A percentile compares a stretch with the other conserved stretches of the same genome.
Evolutionary conservation across 2,329 filamentous ascomycete species (phyloP).

Genomic region (Didymella pomorum): DNA sequence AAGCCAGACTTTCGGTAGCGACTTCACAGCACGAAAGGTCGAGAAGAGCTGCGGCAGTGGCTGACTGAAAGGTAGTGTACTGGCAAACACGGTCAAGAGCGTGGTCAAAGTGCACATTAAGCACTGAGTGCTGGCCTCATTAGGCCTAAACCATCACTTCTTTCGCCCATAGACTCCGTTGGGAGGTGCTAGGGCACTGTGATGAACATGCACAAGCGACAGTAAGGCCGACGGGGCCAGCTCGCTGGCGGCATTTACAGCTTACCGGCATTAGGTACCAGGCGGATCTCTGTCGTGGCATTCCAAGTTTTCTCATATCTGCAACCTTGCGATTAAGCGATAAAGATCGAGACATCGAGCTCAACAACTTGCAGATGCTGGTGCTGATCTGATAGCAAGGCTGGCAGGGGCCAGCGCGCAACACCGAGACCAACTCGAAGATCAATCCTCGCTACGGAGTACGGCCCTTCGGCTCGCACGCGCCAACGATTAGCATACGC

Average conservation of each 20-base stretch:
- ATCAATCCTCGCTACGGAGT: slow-evolving; percentile 10
- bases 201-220: slow-evolving; percentile 14
- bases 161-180: slow-evolving; percentile 3
- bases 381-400: slow-evolving; percentile 18
- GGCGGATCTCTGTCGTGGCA: background rate
- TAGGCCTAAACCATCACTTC: background rate
- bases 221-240: background rate
- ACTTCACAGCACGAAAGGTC: slow-evolving; percentile 2
- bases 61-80: slow-evolving; percentile 7
- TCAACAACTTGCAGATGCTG: background rate
- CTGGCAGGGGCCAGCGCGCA: slow-evolving; percentile 6
- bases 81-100: slow-evolving; percentile 2
- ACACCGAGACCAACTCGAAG: slow-evolving; percentile 1
- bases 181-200: slow-evolving; percentile 2
- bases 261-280: slow-evolving; percentile 2
- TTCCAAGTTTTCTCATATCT: background rate
- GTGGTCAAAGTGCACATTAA: slow-evolving; percentile 7
- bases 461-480: slow-evolving; percentile 6
- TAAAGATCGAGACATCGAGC: slow-evolving; percentile 10
- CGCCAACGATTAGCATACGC: background rate
- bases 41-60: slow-evolving; percentile 12
- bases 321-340: background rate
- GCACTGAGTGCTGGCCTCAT: background rate
- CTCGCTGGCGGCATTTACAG: background rate
- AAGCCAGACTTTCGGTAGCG: background rate